phyloP scores from a whole-genome alignment of 2,329 filamentous ascomycete genomes.

The Scedosporium dehoogii region DNA sequence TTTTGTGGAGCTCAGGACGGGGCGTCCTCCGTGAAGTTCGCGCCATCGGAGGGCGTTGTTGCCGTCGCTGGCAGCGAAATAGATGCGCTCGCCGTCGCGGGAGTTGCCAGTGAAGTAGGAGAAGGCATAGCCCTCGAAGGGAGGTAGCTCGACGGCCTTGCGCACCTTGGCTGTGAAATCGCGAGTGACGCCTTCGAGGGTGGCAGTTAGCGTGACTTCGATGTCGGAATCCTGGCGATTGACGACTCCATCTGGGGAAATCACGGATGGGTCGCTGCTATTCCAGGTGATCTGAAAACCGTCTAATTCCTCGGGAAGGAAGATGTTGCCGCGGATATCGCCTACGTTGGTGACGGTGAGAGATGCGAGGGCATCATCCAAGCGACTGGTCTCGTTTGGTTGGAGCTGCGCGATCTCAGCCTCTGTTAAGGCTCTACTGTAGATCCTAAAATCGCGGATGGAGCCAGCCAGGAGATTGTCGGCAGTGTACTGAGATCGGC shows the following conservation, averaged over 20 bases:
- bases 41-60: constrained; percentile 42
- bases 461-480: constrained; percentile 15
- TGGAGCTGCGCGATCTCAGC: constrained; percentile 9
- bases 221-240: constrained; percentile 18
- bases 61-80: constrained; percentile 38
- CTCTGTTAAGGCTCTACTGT: constrained; percentile 13
- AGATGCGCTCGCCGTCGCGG: constrained; percentile 39
- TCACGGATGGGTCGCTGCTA: constrained; percentile 22
- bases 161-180: constrained; percentile 24
- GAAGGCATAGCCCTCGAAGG: constrained; percentile 37
- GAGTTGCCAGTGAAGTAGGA: constrained; percentile 39
- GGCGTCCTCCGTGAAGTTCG: constrained; percentile 36
- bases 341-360: constrained; percentile 22
- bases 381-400: not conserved
- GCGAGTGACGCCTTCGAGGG: constrained; percentile 17
- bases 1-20: constrained; percentile 31
- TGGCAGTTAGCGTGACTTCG: constrained; percentile 24
- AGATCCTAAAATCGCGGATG: constrained; percentile 14
- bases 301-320: constrained; percentile 20
- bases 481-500: constrained; percentile 12
- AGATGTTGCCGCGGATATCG: constrained; percentile 27
- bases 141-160: constrained; percentile 19
- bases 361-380: constrained; percentile 11
- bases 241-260: constrained; percentile 25
- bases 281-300: constrained; percentile 23